Percentiles rank a stretch among this genome's conserved stretches.
phyloP scores from a whole-genome alignment of 495 filamentous ascomycete genomes.

The Oleoguttula mirabilis region DNA sequence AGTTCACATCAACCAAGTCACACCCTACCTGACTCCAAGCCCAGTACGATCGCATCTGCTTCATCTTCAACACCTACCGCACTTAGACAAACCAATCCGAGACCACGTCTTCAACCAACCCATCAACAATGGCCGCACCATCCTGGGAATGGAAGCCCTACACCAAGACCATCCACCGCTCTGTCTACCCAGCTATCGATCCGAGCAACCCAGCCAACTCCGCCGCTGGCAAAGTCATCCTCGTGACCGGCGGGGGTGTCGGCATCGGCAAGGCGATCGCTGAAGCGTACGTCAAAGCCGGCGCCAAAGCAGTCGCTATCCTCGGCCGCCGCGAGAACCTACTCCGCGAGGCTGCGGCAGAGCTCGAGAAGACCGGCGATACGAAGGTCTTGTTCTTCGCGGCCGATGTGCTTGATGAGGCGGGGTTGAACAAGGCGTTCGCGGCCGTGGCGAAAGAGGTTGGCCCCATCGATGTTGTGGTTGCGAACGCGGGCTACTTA shows the following conservation, averaged over 20 bases:
- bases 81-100: too few species aligned
- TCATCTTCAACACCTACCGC: too few species aligned
- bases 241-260: conserved; percentile 11
- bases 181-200: conserved; percentile 9
- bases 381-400: conserved; percentile 3
- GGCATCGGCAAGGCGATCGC: conserved; percentile 5
- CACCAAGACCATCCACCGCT: conserved; percentile 18
- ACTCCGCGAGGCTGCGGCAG: conserved; percentile 2
- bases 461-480: conserved; percentile 2
- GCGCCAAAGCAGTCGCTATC: conserved; percentile 12
- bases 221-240: conserved; percentile 5
- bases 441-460: background rate
- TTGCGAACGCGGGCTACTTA: conserved; percentile 7
- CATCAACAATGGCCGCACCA: too few species aligned
- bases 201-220: conserved; percentile 9
- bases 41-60: too few species aligned
- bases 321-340: conserved; percentile 8
- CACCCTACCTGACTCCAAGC: too few species aligned
- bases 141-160: too few species aligned
- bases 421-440: conserved; percentile 1
- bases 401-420: conserved; percentile 3
- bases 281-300: conserved; percentile 7
- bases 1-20: too few species aligned
- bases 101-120: too few species aligned
- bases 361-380: conserved; percentile 4